Percentiles rank a stretch among this genome's conserved stretches.
Evolutionary conservation across 2,329 filamentous ascomycete species (phyloP).

Genomic region (Aureobasidium namibiae): DNA sequence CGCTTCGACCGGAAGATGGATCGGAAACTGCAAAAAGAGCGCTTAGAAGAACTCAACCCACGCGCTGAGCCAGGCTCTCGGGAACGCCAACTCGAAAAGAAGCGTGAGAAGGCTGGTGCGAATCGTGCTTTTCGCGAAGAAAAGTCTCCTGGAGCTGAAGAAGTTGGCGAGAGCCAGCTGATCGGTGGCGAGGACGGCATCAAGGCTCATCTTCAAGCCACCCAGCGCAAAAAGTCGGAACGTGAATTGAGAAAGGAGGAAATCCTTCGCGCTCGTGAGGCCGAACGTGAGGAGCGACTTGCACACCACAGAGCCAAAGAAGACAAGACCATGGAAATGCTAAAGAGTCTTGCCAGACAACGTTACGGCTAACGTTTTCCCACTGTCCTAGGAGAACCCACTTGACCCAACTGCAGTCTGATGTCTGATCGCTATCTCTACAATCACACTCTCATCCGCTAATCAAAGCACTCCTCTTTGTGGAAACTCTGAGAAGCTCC

Average conservation of each 20-base stretch:
- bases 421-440: not conserved
- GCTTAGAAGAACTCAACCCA: slow-evolving; percentile 71
- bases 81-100: slow-evolving; percentile 83
- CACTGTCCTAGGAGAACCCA: not conserved
- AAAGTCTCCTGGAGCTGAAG: slow-evolving; percentile 55
- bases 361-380: slow-evolving; percentile 54
- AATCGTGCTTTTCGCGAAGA: slow-evolving; percentile 64
- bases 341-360: slow-evolving; percentile 70
- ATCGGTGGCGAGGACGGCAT: slow-evolving; percentile 65
- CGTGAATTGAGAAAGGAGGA: slow-evolving; percentile 77
- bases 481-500: too few species aligned
- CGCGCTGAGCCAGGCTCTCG: slow-evolving; percentile 75
- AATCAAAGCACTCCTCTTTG: too few species aligned
- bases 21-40: slow-evolving; percentile 58
- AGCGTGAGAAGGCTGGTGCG: slow-evolving; percentile 60
- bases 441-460: too few species aligned
- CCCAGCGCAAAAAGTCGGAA: slow-evolving; percentile 71
- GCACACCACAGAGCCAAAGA: slow-evolving; percentile 66
- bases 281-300: slow-evolving; percentile 72
- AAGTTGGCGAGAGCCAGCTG: slow-evolving; percentile 64
- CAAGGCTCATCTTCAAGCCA: slow-evolving; percentile 56
- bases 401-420: not conserved
- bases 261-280: slow-evolving; percentile 61
- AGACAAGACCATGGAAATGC: slow-evolving; percentile 72
- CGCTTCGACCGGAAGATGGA: slow-evolving; percentile 57